Conservation (phyloP, 176 grass and related monocot genomes). For the Chrysopogon serrulatus region DNA sequence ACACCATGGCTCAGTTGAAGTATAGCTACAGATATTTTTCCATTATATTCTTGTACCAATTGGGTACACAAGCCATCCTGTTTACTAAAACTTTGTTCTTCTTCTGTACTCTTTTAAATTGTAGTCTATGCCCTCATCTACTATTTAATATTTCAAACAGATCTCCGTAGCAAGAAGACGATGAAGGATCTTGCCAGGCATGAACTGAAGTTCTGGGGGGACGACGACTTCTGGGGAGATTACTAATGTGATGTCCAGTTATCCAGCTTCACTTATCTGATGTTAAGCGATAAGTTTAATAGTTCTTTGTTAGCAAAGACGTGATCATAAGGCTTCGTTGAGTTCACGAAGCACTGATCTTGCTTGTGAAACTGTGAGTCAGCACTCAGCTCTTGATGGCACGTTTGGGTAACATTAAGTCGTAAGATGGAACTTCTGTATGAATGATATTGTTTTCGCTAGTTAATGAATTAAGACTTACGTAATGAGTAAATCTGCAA, state of each 20-base stretch:
- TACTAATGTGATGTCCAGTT: no score
- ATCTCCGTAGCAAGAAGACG: background rate
- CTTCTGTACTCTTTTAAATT: background rate
- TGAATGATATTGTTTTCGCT: background rate
- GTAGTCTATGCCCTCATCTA: no score
- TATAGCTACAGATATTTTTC: background rate
- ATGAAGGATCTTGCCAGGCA: conserved; percentile 21
- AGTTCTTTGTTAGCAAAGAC: no score
- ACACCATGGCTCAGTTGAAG: background rate
- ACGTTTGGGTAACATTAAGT: no score
- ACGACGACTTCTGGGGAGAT: no score
- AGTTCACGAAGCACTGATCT: no score
- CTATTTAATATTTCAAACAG: conserved; percentile 1
- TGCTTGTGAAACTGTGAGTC: background rate
- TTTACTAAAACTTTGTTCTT: background rate
- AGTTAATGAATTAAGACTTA: background rate
- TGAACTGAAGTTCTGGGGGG: background rate
- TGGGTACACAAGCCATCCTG: background rate
- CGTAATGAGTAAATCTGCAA: no score
- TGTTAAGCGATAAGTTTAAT: no score
- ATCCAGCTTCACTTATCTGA: no score
- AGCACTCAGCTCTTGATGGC: background rate
- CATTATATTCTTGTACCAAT: background rate
- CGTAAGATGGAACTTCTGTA: background rate
- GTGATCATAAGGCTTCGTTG: no score